Conservation (phyloP, 2,329 filamentous ascomycete species). For the Neofusicoccum parvum region DNA sequence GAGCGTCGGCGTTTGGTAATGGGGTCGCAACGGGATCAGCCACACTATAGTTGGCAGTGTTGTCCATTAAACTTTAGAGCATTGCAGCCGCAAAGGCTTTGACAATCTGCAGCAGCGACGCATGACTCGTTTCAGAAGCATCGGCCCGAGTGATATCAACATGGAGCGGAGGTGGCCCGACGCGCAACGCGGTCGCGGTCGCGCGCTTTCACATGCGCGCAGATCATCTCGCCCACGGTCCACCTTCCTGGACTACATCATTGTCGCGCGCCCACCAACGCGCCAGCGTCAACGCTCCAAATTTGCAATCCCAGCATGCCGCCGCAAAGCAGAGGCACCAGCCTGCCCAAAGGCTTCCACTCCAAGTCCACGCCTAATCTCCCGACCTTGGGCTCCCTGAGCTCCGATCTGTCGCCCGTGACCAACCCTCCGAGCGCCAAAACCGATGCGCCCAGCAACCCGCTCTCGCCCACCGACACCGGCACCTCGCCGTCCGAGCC, state of each 20-base stretch:
- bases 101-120: not conserved
- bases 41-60: not conserved
- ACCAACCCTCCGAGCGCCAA: conserved; percentile 22
- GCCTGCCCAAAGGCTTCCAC: conserved; percentile 43
- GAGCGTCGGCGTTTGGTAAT: not conserved
- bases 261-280: not conserved
- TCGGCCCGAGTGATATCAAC: no score
- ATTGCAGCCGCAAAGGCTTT: not conserved
- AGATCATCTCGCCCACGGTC: not conserved
- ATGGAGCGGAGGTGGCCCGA: no score
- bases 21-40: not conserved
- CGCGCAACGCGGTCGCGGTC: conserved; percentile 1
- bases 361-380: conserved; percentile 53
- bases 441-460: conserved; percentile 23
- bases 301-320: conserved; percentile 35
- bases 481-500: conserved; percentile 37
- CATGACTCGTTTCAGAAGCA: no score
- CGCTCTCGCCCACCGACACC: conserved; percentile 27
- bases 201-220: conserved; percentile 11
- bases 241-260: not conserved
- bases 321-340: conserved; percentile 47
- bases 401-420: conserved; percentile 24
- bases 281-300: not conserved
- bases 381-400: conserved; percentile 42
- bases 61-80: not conserved